Evolutionary conservation across 768 basidiomycete genomes (phyloP).

Genomic region (Phylloporus arenicola): DNA sequence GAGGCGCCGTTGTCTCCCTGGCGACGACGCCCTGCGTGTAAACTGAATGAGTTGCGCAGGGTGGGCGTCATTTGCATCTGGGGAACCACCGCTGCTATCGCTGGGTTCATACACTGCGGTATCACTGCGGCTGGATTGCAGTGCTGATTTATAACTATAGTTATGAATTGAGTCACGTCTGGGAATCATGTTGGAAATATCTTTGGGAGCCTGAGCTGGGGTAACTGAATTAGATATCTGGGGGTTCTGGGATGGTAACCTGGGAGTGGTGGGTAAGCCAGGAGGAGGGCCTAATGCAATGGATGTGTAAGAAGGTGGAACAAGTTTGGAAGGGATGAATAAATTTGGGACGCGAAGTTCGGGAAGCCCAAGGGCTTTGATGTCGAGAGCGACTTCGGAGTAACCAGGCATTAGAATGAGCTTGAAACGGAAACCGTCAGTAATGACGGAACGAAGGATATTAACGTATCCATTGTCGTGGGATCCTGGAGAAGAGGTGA

Average conservation of each 20-base stretch:
- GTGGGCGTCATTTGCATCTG: slow-evolving; percentile 38
- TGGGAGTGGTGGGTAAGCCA: slow-evolving; percentile 18
- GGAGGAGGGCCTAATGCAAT: slow-evolving; percentile 24
- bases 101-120: slow-evolving; percentile 39
- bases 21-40: slow-evolving; percentile 27
- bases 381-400: slow-evolving; percentile 53
- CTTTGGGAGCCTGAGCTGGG: slow-evolving; percentile 1
- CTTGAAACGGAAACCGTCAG: slow-evolving; percentile 59
- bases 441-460: slow-evolving; percentile 56
- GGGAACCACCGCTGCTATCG: slow-evolving; percentile 39
- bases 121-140: slow-evolving; percentile 21
- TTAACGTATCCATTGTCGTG: slow-evolving; percentile 72
- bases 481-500: slow-evolving; percentile 41
- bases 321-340: slow-evolving; percentile 55
- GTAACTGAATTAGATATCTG: slow-evolving; percentile 12
- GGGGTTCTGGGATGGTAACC: slow-evolving; percentile 4
- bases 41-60: slow-evolving; percentile 24
- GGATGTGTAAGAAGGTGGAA: slow-evolving; percentile 21
- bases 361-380: slow-evolving; percentile 53
- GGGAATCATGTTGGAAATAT: slow-evolving; percentile 11
- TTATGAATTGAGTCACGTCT: slow-evolving; percentile 23
- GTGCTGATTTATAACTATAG: slow-evolving; percentile 40
- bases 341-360: slow-evolving; percentile 49
- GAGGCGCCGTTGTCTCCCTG: slow-evolving; percentile 37
- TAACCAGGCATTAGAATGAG: slow-evolving; percentile 62